These are phyloP conservation scores for Mycosarcoma mackinlayi DNA, from an alignment of 1,284 basidiomycete genomes.

Conservation along the genomic window DNA sequence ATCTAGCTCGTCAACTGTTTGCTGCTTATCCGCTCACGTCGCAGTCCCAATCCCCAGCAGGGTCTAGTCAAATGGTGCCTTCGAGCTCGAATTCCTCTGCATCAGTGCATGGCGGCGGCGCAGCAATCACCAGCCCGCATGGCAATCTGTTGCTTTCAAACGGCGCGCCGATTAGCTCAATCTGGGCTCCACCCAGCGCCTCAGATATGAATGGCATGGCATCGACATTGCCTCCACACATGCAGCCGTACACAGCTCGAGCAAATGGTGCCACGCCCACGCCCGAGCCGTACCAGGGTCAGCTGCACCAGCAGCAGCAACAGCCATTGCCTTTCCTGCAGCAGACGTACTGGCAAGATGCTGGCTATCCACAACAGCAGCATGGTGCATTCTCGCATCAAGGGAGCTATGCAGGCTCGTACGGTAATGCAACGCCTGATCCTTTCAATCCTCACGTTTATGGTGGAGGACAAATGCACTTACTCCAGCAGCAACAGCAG, in stretches of 20 bases:
- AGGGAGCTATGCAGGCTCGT: constrained; percentile 12
- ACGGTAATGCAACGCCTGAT: constrained; percentile 36
- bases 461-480: constrained; percentile 12
- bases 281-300: constrained; percentile 15
- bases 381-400: background rate
- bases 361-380: constrained; percentile 15
- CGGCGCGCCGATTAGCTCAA: constrained; percentile 44
- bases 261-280: background rate
- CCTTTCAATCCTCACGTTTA: constrained; percentile 40
- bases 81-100: constrained; percentile 8
- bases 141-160: constrained; percentile 29
- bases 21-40: constrained; percentile 21
- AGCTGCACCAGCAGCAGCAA: constrained; percentile 21
- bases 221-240: constrained; percentile 16
- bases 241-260: constrained; percentile 17
- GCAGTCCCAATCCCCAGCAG: constrained; percentile 1
- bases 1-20: constrained; percentile 23
- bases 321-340: constrained; percentile 8
- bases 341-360: constrained; percentile 12
- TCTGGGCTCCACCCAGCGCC: constrained; percentile 38
- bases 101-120: constrained; percentile 5
- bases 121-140: background rate
- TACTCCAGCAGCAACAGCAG: constrained; percentile 7
- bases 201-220: constrained; percentile 12
- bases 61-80: constrained; percentile 4